phyloP scores from a whole-genome alignment of 2,329 filamentous ascomycete genomes.

The Fusarium sp. region DNA sequence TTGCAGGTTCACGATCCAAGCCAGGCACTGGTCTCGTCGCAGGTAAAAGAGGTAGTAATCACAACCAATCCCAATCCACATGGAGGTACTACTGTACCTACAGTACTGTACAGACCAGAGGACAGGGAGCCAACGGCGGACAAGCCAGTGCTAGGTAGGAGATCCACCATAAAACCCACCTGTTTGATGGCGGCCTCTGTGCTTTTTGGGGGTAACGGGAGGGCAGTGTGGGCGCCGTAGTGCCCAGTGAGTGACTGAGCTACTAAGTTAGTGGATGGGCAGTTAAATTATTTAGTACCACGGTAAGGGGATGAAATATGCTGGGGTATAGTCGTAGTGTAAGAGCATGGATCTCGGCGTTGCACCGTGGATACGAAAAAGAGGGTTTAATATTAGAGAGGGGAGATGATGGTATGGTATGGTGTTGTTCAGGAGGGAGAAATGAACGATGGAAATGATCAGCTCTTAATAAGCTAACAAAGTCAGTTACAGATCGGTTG shows the following conservation, averaged over 20 bases:
- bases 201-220: slow-evolving; percentile 35
- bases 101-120: slow-evolving; percentile 4
- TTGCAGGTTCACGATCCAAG: slow-evolving; percentile 46
- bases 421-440: slow-evolving; percentile 12
- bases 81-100: slow-evolving; percentile 22
- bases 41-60: slow-evolving; percentile 35
- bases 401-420: slow-evolving; percentile 2
- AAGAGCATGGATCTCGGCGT: slow-evolving; percentile 37
- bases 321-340: slow-evolving; percentile 37
- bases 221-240: slow-evolving; percentile 31
- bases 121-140: slow-evolving; percentile 35
- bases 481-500: background rate
- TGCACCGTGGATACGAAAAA: slow-evolving; percentile 35
- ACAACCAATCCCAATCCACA: slow-evolving; percentile 26
- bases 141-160: slow-evolving; percentile 38
- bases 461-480: background rate
- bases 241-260: slow-evolving; percentile 3
- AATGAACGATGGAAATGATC: background rate
- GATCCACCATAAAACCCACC: slow-evolving; percentile 43
- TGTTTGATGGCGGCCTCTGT: slow-evolving; percentile 41
- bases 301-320: slow-evolving; percentile 39
- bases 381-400: slow-evolving; percentile 7
- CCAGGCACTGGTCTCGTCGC: slow-evolving; percentile 38
- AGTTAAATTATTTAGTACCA: slow-evolving; percentile 41
- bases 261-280: slow-evolving; percentile 28